Evolutionary conservation across 441 rosid genomes (phyloP).

Genomic region (Erodium texanum): DNA sequence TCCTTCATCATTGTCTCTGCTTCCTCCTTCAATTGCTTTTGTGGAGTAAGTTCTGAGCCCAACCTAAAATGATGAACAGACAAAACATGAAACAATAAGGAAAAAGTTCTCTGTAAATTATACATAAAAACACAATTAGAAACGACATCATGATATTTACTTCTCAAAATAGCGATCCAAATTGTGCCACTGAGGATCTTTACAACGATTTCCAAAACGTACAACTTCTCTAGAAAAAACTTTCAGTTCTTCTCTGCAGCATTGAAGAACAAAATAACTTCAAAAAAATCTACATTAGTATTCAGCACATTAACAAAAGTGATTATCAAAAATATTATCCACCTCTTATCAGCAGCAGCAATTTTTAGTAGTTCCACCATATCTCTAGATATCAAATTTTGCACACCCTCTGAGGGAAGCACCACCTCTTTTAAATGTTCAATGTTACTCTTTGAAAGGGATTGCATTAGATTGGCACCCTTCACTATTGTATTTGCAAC

Average conservation of each 20-base stretch:
- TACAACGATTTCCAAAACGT: conserved; percentile 97
- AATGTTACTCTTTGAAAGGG: conserved; percentile 65
- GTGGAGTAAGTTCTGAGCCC: conserved; percentile 52
- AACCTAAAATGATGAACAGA: conserved; percentile 26
- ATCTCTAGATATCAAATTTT: conserved; percentile 72
- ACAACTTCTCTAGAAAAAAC: conserved; percentile 89
- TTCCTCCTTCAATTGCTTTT: conserved; percentile 72
- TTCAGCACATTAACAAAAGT: neutral
- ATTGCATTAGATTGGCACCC: conserved; percentile 85
- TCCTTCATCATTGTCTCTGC: conserved; percentile 67
- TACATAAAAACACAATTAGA: conserved; percentile 3
- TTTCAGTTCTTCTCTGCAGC: conserved; percentile 80
- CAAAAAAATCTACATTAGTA: neutral
- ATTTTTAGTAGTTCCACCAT: conserved; percentile 63
- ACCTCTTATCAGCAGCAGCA: conserved; percentile 95
- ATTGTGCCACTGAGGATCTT: conserved; percentile 99
- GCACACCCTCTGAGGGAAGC: conserved; percentile 84
- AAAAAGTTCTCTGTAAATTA: neutral
- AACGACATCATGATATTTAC: conserved; percentile 30
- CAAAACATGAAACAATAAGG: neutral
- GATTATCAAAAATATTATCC: conserved; percentile 10
- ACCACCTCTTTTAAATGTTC: conserved; percentile 71
- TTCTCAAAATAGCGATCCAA: conserved; percentile 89
- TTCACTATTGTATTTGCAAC: conserved; percentile 94
- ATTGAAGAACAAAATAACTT: neutral